These are phyloP conservation scores for Besnoitia besnoiti DNA, from an alignment of 169 alveolate genomes.

Conservation along the genomic window DNA sequence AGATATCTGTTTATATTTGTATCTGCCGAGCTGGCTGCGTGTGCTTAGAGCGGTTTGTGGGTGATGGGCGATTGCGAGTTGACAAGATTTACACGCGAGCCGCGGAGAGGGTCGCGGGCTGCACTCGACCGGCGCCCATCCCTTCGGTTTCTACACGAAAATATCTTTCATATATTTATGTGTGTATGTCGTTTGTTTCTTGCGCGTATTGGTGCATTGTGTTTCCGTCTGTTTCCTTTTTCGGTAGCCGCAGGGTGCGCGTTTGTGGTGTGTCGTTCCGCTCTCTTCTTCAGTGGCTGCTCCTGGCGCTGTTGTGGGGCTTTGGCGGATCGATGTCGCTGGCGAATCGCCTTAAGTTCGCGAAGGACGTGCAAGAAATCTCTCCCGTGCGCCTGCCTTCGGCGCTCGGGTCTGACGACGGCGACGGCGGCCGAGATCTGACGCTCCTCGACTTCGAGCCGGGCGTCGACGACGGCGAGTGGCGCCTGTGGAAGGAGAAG, in stretches of 20 bases:
- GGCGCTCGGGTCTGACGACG: constrained; percentile 9
- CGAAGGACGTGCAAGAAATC: constrained; percentile 81
- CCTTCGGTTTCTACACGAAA: too few species aligned
- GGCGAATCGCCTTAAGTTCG: constrained; percentile 84
- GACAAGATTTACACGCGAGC: too few species aligned
- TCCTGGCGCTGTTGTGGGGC: constrained; percentile 91
- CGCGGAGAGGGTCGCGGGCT: too few species aligned
- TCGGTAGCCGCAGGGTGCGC: neutral
- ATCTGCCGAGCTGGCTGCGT: too few species aligned
- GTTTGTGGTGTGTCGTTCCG: neutral
- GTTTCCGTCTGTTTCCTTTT: too few species aligned
- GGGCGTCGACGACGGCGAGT: constrained; percentile 91
- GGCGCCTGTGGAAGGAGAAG: constrained; percentile 93
- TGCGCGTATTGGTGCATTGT: too few species aligned
- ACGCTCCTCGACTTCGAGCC: constrained; percentile 94
- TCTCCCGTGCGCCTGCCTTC: constrained; percentile 71
- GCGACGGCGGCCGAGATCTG: constrained; percentile 65
- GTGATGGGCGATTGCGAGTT: too few species aligned
- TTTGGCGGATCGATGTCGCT: constrained; percentile 92
- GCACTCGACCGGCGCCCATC: too few species aligned
- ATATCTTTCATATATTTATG: too few species aligned
- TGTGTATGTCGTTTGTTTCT: too few species aligned
- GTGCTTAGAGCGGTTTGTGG: too few species aligned
- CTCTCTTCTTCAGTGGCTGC: constrained; percentile 81
- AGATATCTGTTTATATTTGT: too few species aligned